Conservation (phyloP, 2,329 filamentous ascomycete genomes). For the Hypomyces perniciosus region DNA sequence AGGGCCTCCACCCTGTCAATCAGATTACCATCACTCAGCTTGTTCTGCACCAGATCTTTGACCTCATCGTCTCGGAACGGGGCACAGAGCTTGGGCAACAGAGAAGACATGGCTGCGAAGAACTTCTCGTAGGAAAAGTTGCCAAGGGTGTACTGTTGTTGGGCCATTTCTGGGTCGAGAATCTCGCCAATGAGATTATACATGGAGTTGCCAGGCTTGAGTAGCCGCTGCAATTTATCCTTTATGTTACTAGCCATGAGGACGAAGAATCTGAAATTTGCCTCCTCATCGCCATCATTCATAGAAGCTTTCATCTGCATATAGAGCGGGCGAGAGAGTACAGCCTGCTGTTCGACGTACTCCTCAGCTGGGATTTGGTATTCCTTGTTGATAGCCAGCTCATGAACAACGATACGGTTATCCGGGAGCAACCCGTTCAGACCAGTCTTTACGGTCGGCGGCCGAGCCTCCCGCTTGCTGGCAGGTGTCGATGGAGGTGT, state of each 20-base stretch:
- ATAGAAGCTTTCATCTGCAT: slow-evolving; percentile 58
- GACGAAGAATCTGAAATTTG: slow-evolving; percentile 62
- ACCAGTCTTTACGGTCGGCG: slow-evolving; percentile 31
- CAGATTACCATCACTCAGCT: slow-evolving; percentile 55
- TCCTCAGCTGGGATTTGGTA: slow-evolving; percentile 63
- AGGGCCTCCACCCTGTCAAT: slow-evolving; percentile 72
- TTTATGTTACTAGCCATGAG: slow-evolving; percentile 65
- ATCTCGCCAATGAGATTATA: slow-evolving; percentile 69
- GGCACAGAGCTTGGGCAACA: slow-evolving; percentile 74
- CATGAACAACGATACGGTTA: slow-evolving; percentile 71
- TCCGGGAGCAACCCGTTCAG: slow-evolving; percentile 57
- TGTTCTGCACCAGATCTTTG: slow-evolving; percentile 59
- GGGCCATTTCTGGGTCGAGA: slow-evolving; percentile 65
- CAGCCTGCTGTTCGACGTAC: slow-evolving; percentile 51
- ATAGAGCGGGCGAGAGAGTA: slow-evolving; percentile 44
- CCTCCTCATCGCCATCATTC: slow-evolving; percentile 57
- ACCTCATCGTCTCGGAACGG: slow-evolving; percentile 75
- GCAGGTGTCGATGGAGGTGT: slow-evolving; percentile 49
- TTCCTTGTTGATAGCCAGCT: slow-evolving; percentile 72
- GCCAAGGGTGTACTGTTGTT: slow-evolving; percentile 62
- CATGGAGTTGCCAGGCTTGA: slow-evolving; percentile 67
- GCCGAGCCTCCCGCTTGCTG: slow-evolving; percentile 33
- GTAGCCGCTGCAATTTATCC: slow-evolving; percentile 64
- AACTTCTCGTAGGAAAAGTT: slow-evolving; percentile 77
- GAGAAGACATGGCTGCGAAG: slow-evolving; percentile 67